Evolutionary conservation across 768 basidiomycete species (phyloP).

Genomic region (Pulveroboletus frians): DNA sequence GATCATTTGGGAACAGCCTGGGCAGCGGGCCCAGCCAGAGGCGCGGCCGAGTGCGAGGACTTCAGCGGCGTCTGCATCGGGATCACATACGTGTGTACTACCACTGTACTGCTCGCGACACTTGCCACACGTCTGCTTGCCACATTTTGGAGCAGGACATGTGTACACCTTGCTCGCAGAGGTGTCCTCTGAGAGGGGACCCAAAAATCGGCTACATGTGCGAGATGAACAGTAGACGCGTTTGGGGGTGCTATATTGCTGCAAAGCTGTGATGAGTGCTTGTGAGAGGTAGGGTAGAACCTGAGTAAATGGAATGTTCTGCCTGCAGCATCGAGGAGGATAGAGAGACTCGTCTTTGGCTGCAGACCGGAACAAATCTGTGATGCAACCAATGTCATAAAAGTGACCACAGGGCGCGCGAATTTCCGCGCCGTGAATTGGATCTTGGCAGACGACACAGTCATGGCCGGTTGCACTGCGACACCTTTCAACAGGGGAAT

Average conservation of each 20-base stretch:
- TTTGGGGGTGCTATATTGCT: constrained; percentile 27
- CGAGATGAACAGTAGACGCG: constrained; percentile 36
- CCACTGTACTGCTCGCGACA: constrained; percentile 24
- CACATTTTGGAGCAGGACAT: constrained; percentile 19
- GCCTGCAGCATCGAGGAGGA: constrained; percentile 38
- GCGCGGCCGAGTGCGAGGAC: constrained; percentile 24
- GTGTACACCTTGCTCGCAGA: constrained; percentile 21
- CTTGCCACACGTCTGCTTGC: constrained; percentile 20
- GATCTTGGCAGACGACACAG: constrained; percentile 35
- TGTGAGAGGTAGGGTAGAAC: constrained; percentile 24
- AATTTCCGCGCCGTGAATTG: constrained; percentile 24
- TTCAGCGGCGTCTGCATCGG: constrained; percentile 21
- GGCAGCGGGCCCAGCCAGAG: constrained; percentile 36
- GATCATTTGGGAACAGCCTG: constrained; percentile 36
- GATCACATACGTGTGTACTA: constrained; percentile 23
- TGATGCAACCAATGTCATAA: constrained; percentile 33
- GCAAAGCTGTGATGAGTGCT: constrained; percentile 16
- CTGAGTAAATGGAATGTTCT: constrained; percentile 23
- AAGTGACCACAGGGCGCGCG: constrained; percentile 33
- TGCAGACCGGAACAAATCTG: constrained; percentile 32
- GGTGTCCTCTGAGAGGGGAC: constrained; percentile 22
- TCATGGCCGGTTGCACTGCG: constrained; percentile 24
- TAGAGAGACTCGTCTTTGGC: constrained; percentile 36
- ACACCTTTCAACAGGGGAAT: background rate
- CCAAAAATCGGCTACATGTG: constrained; percentile 35